phyloP scores from a whole-genome alignment of 768 basidiomycete species.

The Tulasnella sp. region DNA sequence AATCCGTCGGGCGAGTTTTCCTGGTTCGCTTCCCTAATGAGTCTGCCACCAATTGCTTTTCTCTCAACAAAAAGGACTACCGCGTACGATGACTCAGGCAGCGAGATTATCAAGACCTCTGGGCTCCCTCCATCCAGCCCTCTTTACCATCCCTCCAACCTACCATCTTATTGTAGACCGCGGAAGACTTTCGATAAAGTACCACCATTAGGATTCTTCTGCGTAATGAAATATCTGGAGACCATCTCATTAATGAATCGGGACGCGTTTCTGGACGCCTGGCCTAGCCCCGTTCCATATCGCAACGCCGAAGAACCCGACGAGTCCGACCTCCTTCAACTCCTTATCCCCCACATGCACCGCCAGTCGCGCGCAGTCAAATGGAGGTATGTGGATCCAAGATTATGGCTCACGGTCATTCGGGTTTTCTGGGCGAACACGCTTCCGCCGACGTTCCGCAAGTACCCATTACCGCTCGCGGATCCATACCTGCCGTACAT shows the following conservation, averaged over 20 bases:
- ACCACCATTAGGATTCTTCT: not conserved
- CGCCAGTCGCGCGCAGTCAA: constrained; percentile 21
- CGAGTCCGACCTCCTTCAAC: constrained; percentile 19
- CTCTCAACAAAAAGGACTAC: constrained; percentile 66
- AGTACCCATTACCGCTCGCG: constrained; percentile 49
- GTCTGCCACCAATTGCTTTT: constrained; percentile 84
- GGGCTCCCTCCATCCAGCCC: not conserved
- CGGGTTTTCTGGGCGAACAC: constrained; percentile 49
- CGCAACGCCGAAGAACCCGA: not conserved
- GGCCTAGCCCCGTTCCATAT: constrained; percentile 10
- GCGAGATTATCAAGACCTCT: constrained; percentile 62
- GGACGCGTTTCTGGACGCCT: constrained; percentile 9
- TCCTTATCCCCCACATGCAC: constrained; percentile 25
- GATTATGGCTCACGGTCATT: constrained; percentile 57
- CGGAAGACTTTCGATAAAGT: not conserved
- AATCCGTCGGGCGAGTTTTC: not conserved
- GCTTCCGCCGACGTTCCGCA: constrained; percentile 46
- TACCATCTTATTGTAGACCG: not conserved
- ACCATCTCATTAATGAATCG: not conserved
- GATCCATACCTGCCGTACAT: constrained; percentile 54
- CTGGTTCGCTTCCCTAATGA: constrained; percentile 41
- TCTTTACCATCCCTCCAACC: not conserved
- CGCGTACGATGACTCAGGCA: constrained; percentile 86
- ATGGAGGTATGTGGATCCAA: constrained; percentile 45
- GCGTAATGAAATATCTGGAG: not conserved